phyloP scores from a whole-genome alignment of 192 early-diverging fungal species.

The Chytriomyces sp. region DNA sequence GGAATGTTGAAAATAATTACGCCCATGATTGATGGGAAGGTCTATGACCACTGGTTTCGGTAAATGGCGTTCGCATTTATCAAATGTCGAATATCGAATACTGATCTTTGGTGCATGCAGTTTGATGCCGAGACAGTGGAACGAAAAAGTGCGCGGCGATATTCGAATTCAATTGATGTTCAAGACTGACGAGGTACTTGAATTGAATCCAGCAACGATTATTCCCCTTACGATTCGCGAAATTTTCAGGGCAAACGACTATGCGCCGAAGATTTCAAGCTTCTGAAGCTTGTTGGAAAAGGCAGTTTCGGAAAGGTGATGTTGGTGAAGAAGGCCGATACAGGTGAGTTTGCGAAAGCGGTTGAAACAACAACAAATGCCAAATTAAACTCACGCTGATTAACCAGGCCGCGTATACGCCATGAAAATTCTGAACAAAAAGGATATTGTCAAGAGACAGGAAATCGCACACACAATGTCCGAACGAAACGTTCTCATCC shows the following conservation, averaged over 20 bases:
- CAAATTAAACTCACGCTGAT: neutral
- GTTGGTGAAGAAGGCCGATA: slow-evolving; percentile 20
- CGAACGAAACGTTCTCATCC: slow-evolving; percentile 87
- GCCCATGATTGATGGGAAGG: slow-evolving; percentile 35
- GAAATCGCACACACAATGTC: slow-evolving; percentile 95
- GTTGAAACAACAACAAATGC: too few relatives aligned
- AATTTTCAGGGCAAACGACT: neutral
- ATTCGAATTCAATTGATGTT: slow-evolving; percentile 32
- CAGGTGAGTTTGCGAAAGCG: slow-evolving; percentile 6
- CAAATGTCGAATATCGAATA: too few relatives aligned
- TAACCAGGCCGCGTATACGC: slow-evolving; percentile 85
- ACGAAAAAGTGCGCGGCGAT: slow-evolving; percentile 29
- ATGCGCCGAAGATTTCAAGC: slow-evolving; percentile 79
- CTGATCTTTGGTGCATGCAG: neutral
- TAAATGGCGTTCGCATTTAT: neutral
- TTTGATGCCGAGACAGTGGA: slow-evolving; percentile 29
- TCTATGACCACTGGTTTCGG: slow-evolving; percentile 43
- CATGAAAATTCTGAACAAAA: slow-evolving; percentile 94
- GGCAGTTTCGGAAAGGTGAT: slow-evolving; percentile 94
- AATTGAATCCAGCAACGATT: neutral
- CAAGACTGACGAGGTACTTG: slow-evolving; percentile 1
- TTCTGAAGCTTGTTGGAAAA: slow-evolving; percentile 95
- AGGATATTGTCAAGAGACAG: slow-evolving; percentile 88
- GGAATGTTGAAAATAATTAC: slow-evolving; percentile 34
- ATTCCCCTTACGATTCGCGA: neutral